phyloP scores from a whole-genome alignment of 2,329 filamentous ascomycete species.

The Diaporthe ampelina region DNA sequence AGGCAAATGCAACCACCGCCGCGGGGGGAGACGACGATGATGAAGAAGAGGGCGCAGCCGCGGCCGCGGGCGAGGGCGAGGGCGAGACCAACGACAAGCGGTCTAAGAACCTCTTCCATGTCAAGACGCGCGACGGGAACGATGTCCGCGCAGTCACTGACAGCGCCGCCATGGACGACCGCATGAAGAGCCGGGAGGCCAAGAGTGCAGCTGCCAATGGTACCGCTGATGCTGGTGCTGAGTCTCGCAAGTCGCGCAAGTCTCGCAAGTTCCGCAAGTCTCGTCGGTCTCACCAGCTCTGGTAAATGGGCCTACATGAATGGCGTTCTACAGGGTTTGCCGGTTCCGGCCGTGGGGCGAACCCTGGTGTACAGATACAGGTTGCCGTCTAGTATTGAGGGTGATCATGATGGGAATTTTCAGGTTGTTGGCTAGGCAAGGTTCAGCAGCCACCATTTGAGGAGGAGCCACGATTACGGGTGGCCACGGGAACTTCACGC shows the following conservation, averaged over 20 bases:
- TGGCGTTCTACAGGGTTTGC: not conserved
- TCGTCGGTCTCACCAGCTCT: not conserved
- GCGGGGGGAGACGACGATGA: too few relatives aligned
- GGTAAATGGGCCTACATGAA: not conserved
- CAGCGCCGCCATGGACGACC: not conserved
- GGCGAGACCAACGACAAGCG: not conserved
- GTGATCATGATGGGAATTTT: not conserved
- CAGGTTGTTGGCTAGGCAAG: not conserved
- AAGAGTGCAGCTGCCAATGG: not conserved
- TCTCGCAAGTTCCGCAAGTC: not conserved
- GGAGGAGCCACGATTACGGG: not conserved
- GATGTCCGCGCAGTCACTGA: conserved; percentile 6
- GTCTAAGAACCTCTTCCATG: not conserved
- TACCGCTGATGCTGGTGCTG: not conserved
- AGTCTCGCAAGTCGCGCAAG: not conserved
- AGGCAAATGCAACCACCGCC: not conserved
- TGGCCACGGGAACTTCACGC: not conserved
- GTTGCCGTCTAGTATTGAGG: not conserved
- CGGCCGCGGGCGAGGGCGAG: not conserved
- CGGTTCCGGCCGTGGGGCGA: too few relatives aligned
- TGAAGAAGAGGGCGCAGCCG: not conserved
- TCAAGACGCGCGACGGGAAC: conserved; percentile 14
- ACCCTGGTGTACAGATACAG: not conserved
- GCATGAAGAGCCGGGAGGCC: not conserved
- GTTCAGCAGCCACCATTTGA: not conserved